Percentiles rank a stretch among this genome's conserved stretches.
Evolutionary conservation across 495 filamentous ascomycete species (phyloP).

Genomic region (Thozetella sp.): DNA sequence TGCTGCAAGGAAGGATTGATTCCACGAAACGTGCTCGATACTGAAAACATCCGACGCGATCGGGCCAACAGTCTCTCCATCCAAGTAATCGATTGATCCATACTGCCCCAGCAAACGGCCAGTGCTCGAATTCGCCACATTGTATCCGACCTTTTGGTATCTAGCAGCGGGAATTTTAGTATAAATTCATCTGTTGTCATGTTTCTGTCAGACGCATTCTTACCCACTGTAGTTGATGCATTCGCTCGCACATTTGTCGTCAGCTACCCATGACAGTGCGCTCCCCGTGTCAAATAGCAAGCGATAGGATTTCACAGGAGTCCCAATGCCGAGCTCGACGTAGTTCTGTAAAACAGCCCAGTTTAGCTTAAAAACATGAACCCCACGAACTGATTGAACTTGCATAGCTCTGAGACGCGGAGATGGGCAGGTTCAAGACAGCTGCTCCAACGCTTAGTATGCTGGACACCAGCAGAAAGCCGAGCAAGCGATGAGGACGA

Average conservation of each 20-base stretch:
- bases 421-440: not conserved
- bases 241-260: not conserved
- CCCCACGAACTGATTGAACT: not conserved
- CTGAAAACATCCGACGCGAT: not conserved
- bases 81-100: not conserved
- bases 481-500: not conserved
- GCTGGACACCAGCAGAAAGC: not conserved
- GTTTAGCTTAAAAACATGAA: not conserved
- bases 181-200: not conserved
- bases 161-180: not conserved
- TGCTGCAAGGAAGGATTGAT: not conserved
- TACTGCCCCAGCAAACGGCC: not conserved
- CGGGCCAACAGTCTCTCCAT: not conserved
- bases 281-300: not conserved
- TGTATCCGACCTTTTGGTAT: not conserved
- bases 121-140: not conserved
- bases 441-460: not conserved
- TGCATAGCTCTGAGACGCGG: not conserved
- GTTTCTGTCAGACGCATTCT: not conserved
- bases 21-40: not conserved
- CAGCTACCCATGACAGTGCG: not conserved
- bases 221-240: not conserved
- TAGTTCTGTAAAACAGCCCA: not conserved
- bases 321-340: not conserved
- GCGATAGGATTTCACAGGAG: not conserved